Base-by-base conservation (phyloP, 2,329 filamentous ascomycete species). In the Clonostachys rhizophaga region DNA sequence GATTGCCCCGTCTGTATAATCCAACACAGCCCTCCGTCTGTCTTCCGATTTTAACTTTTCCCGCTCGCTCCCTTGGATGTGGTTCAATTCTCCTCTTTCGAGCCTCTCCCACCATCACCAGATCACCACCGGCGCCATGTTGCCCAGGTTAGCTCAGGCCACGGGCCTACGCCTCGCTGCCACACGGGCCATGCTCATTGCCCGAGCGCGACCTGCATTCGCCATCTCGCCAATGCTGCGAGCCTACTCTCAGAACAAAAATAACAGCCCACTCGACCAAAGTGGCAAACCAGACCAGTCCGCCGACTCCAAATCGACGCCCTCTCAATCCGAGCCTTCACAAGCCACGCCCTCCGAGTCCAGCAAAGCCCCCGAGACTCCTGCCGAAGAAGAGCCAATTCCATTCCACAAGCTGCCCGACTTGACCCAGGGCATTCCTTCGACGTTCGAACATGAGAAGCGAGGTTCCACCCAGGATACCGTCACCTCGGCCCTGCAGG, bases 371-470 rank as follows among this genome's bases (percentile, higher is more conserved):
- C 16, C 42, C 39, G 37, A 50, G 46, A 20, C 18, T 33, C 47
- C 49, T 6, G 60, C 60, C 43, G 67, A 72, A 45, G 57, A 60
- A 44, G 66, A 71, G 45, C 56, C 70, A 49, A 70, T 77, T 55
- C 74, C 82, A 20, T 74, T 80, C 45, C 78, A 85, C 58, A 85
- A 89, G 46, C 80, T 96, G 12, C 92, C 92, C 46, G 91, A 97
- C 63, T 76, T 97, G 41, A 94, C 90, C n/a, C 86, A 92, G 60
- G 92, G 92, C 53, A 95, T 97, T 52, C 92, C 92, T 0, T 96
- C 91, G 3, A 96, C 91, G 1, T 78, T 96, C 47, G 88, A 86
- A 48, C 85, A 85, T 50, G 92, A 96, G 68, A 49, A 47, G 30
- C n/a, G 40, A 16, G 16, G 40, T 18, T 40, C 40, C 40, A 43